phyloP scores from a whole-genome alignment of 2,329 filamentous ascomycete species.

The Ophiostoma fasciatum region DNA sequence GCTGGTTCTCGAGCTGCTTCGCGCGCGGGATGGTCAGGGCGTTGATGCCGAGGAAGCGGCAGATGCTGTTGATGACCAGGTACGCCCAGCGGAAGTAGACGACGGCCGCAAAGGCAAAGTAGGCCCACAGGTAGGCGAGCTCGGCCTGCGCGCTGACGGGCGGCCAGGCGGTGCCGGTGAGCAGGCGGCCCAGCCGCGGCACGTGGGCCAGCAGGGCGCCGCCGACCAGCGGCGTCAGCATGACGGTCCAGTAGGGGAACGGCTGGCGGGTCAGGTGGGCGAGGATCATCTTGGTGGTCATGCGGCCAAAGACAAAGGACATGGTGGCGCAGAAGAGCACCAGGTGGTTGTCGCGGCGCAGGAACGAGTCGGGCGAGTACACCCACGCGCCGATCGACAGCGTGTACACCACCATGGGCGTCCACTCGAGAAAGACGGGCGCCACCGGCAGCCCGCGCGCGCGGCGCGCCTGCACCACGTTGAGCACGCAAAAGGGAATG shows the following conservation, averaged over 20 bases:
- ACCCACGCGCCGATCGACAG: slow-evolving; percentile 67
- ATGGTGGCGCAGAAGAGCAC: slow-evolving; percentile 86
- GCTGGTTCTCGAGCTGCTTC: slow-evolving; percentile 41
- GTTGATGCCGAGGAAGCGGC: slow-evolving; percentile 82
- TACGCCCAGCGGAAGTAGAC: slow-evolving; percentile 90
- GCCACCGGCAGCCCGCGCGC: slow-evolving; percentile 57
- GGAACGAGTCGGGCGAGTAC: slow-evolving; percentile 71
- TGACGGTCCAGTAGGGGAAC: slow-evolving; percentile 92
- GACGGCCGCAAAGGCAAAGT: slow-evolving; percentile 69
- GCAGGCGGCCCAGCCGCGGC: slow-evolving; percentile 52
- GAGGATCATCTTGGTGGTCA: slow-evolving; percentile 98
- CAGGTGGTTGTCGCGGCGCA: slow-evolving; percentile 74
- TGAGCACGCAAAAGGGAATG: slow-evolving; percentile 76
- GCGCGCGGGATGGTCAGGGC: slow-evolving; percentile 69
- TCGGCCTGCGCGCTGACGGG: slow-evolving; percentile 52
- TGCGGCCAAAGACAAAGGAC: slow-evolving; percentile 92
- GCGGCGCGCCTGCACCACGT: slow-evolving; percentile 66
- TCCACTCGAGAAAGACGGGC: slow-evolving; percentile 87
- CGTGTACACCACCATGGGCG: slow-evolving; percentile 74
- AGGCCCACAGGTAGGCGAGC: slow-evolving; percentile 67
- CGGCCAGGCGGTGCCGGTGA: slow-evolving; percentile 17
- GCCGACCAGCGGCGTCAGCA: slow-evolving; percentile 73
- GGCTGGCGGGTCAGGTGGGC: slow-evolving; percentile 86
- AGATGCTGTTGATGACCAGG: slow-evolving; percentile 81
- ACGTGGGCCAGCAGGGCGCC: slow-evolving; percentile 75